A percentile compares a stretch with the other conserved stretches of the same genome.
Conservation (phyloP, 139 green algal species). For the Coccomyxa sp. region DNA sequence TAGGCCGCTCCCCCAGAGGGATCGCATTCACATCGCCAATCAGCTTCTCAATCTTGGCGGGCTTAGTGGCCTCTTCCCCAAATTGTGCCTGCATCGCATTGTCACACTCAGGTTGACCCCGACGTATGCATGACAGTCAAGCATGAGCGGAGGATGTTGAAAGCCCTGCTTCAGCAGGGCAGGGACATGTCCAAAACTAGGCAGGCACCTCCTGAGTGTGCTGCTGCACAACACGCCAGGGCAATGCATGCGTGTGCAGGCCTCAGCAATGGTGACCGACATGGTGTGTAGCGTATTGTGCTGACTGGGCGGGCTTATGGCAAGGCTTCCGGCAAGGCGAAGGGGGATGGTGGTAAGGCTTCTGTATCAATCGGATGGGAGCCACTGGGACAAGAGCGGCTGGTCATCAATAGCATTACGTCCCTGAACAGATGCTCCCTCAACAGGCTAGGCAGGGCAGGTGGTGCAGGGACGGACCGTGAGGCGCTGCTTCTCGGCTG, state of each 20-base stretch:
- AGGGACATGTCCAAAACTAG: neutral
- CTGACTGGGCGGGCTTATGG: too few species aligned
- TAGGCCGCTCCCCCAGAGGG: constrained; percentile 42
- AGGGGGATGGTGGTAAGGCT: neutral
- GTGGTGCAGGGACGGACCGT: constrained; percentile 13
- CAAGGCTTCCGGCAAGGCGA: too few species aligned
- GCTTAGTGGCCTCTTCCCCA: constrained; percentile 45
- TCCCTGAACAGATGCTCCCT: neutral
- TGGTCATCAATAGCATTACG: too few species aligned
- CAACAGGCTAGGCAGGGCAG: neutral
- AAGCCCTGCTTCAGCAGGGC: neutral
- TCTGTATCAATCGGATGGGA: neutral
- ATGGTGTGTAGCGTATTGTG: too few species aligned
- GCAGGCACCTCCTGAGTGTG: neutral
- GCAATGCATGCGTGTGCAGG: constrained; percentile 17
- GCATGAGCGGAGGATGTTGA: neutral
- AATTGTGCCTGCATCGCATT: constrained; percentile 33
- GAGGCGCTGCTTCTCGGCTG: constrained; percentile 57
- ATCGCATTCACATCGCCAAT: constrained; percentile 51
- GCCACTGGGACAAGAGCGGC: neutral
- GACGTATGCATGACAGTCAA: too few species aligned
- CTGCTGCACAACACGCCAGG: neutral
- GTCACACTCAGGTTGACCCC: too few species aligned
- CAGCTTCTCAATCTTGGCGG: constrained; percentile 3
- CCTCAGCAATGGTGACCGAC: too few species aligned